phyloP scores from a whole-genome alignment of 2,329 filamentous ascomycete genomes.

The Aureobasidium pullulans region DNA sequence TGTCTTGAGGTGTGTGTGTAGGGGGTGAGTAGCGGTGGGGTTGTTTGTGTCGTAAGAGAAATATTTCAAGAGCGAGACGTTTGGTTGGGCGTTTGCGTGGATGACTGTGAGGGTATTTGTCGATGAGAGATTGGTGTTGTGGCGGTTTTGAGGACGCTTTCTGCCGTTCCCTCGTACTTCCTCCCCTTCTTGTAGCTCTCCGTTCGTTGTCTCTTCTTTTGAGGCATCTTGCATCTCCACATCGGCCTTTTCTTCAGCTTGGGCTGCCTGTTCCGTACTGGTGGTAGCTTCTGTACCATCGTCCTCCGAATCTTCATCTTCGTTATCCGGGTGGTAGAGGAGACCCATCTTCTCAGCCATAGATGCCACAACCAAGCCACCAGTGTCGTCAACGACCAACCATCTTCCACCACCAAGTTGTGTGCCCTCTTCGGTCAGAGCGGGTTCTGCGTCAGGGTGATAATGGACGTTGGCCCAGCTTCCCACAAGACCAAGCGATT shows the following conservation, averaged over 20 bases:
- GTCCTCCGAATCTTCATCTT: constrained; percentile 23
- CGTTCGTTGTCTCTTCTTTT: neutral
- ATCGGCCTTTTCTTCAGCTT: neutral
- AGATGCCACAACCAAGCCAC: constrained; percentile 71
- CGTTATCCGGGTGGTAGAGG: constrained; percentile 45
- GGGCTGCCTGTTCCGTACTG: neutral
- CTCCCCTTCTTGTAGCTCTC: neutral
- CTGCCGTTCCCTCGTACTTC: neutral
- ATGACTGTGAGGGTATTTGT: constrained; percentile 75
- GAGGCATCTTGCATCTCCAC: constrained; percentile 5
- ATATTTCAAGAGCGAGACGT: constrained; percentile 79
- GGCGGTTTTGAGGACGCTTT: constrained; percentile 2
- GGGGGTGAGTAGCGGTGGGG: constrained; percentile 60
- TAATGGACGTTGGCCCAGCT: constrained; percentile 90
- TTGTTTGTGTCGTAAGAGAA: constrained; percentile 75
- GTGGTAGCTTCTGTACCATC: constrained; percentile 22
- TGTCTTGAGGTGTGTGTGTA: constrained; percentile 72
- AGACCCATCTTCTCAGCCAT: constrained; percentile 87
- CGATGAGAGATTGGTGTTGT: constrained; percentile 17
- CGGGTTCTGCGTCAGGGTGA: constrained; percentile 34
- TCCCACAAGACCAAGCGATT: constrained; percentile 70
- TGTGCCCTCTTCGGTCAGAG: constrained; percentile 19
- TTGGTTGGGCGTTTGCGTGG: constrained; percentile 77
- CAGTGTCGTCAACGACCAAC: constrained; percentile 80
- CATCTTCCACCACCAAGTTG: constrained; percentile 54